Conservation (phyloP, 495 filamentous ascomycete genomes). For the Penicillium antarcticum region DNA sequence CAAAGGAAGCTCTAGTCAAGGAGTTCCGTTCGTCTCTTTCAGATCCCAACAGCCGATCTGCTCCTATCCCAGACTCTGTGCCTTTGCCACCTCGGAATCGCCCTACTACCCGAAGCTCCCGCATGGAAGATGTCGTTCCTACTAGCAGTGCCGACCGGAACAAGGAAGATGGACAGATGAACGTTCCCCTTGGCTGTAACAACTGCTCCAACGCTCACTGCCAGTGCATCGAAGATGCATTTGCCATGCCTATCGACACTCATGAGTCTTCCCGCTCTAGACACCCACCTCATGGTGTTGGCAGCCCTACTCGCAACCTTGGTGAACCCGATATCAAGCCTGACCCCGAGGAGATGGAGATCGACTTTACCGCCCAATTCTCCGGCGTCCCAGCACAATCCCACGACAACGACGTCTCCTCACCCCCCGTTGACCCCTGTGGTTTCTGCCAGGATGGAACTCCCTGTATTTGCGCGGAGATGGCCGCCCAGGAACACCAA, state of each 20-base stretch:
- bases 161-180: slow-evolving; percentile 22
- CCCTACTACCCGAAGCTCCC: slow-evolving; percentile 19
- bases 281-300: slow-evolving; percentile 27
- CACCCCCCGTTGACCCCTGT: slow-evolving; percentile 61
- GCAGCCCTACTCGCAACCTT: slow-evolving; percentile 30
- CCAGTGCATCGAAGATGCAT: slow-evolving; percentile 68
- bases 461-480: slow-evolving; percentile 79
- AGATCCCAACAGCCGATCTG: slow-evolving; percentile 17
- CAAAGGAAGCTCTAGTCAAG: slow-evolving; percentile 40
- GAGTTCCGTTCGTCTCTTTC: slow-evolving; percentile 36
- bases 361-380: slow-evolving; percentile 70
- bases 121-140: slow-evolving; percentile 19
- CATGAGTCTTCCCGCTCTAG: slow-evolving; percentile 27
- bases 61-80: slow-evolving; percentile 28
- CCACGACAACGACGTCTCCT: slow-evolving; percentile 30
- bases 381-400: slow-evolving; percentile 38
- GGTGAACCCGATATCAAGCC: slow-evolving; percentile 43
- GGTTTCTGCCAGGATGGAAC: slow-evolving; percentile 87
- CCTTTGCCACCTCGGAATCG: slow-evolving; percentile 29
- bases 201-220: slow-evolving; percentile 61
- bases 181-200: slow-evolving; percentile 55
- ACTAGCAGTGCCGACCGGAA: slow-evolving; percentile 12
- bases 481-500: slow-evolving; percentile 50
- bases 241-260: slow-evolving; percentile 39
- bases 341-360: slow-evolving; percentile 63